Evolutionary conservation across 202 grass and related monocot species (phyloP), one percentile per base, ranked within the genome.

Genomic region (Elaeis oleifera): DNA sequence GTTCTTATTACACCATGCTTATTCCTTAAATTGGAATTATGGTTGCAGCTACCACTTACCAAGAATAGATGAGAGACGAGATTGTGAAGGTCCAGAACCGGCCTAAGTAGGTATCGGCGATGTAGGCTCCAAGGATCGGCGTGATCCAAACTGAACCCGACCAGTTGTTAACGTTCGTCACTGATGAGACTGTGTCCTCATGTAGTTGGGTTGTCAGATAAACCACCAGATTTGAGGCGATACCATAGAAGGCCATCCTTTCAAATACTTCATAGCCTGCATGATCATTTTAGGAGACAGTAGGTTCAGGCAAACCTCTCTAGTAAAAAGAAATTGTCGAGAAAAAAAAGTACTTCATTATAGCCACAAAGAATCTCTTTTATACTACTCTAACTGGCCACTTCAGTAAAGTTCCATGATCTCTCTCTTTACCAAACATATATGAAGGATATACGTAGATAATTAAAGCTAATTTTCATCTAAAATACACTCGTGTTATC

Each of bases 31-130:
- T 44, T 13, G 9, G 18, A 59, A 72, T 50, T 4, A 11, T 15
- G 16, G 50, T 17, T 2, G 60, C 17, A 5, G 8, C 16, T 32
- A 17, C 4, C 23, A 59, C 57, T 77, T 68, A 91, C 89, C 76
- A 78, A 21, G 24, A 85, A 67, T 95, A 89, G 60, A 95, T n/a
- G 73, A 89, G 66, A 2, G 89, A 85, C 5, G 84, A 80, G 65
- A 95, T 6, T 26, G 81, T 88, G 89, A 95, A 95, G 15, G 89
- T 95, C 81, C 89, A 89, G 68, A 75, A 95, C 4, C 89, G 84
- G 32, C 89, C 84, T n/a, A 95, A 69, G 76, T 73, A 89, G 16
- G 89, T 69, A 68, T 95, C 84, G 19, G 89, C 81, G 50, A 95
- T 22, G 71, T 89, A 95, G 6, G 89, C 89, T 3, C 89, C 89